Evolutionary conservation across 345 rosid genomes (phyloP).

Genomic region (Gossypium longicalyx): DNA sequence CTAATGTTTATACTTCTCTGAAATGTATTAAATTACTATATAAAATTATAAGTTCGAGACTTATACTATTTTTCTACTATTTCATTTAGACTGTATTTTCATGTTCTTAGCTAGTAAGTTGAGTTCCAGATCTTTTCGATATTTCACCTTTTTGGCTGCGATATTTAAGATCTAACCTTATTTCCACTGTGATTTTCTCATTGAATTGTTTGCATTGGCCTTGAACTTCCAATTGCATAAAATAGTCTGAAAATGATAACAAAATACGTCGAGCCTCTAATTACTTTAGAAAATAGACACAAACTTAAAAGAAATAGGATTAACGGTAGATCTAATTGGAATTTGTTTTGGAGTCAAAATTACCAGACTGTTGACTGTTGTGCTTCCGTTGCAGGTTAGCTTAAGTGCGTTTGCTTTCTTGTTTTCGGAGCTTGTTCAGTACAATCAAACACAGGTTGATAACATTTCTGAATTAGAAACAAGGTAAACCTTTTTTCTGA

Average conservation of each 20-base stretch:
- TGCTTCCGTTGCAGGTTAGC: constrained; percentile 45
- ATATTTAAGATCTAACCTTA: neutral
- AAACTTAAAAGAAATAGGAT: neutral
- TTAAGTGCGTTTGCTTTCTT: constrained; percentile 48
- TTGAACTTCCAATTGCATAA: neutral
- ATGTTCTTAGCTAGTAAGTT: neutral
- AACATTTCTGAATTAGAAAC: constrained; percentile 89
- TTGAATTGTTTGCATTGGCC: neutral
- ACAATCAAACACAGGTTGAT: constrained; percentile 93
- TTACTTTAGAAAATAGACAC: too few relatives aligned
- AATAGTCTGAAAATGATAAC: too few relatives aligned
- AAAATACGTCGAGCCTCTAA: too few relatives aligned
- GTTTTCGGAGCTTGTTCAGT: constrained; percentile 89
- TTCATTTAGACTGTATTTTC: neutral
- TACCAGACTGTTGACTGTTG: neutral
- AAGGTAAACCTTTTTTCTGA: constrained; percentile 42
- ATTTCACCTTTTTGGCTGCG: neutral
- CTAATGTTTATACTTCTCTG: neutral
- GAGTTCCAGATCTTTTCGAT: neutral
- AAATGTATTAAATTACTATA: neutral
- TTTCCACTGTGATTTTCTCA: neutral
- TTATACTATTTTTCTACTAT: neutral
- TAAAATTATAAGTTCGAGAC: neutral
- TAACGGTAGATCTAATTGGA: neutral
- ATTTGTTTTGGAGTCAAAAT: neutral